Evolutionary conservation across 148 eudicot genomes (phyloP).

Genomic region (Rhododendron henanense): DNA sequence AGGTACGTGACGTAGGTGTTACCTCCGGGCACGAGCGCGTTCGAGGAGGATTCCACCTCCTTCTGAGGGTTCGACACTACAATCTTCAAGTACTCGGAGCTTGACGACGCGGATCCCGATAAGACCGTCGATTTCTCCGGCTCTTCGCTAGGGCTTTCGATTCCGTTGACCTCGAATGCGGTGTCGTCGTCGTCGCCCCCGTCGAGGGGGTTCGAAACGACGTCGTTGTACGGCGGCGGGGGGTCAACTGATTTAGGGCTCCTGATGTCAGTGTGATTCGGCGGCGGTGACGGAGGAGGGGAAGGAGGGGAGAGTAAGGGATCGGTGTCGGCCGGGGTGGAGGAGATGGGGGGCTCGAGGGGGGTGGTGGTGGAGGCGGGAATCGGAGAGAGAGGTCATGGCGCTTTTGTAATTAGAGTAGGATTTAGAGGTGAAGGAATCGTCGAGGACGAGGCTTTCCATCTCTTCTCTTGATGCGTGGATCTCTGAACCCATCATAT

Average conservation of each 20-base stretch:
- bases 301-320: conserved; percentile 51
- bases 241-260: conserved; percentile 16
- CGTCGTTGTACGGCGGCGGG: conserved; percentile 40
- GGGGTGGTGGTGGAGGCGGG: conserved; percentile 41
- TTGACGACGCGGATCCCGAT: conserved; percentile 21
- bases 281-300: conserved; percentile 7
- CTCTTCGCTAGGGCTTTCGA: conserved; percentile 16
- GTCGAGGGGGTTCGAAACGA: conserved; percentile 32
- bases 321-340: conserved; percentile 48
- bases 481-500: conserved; percentile 48
- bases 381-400: conserved; percentile 45
- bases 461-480: conserved; percentile 25
- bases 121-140: conserved; percentile 10
- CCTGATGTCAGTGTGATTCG: conserved; percentile 10
- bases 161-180: conserved; percentile 28
- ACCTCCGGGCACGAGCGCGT: conserved; percentile 74
- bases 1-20: conserved; percentile 63
- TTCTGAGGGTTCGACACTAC: conserved; percentile 74
- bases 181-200: conserved; percentile 25
- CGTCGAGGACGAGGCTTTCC: conserved; percentile 43
- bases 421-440: conserved; percentile 43
- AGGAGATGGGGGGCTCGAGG: conserved; percentile 24
- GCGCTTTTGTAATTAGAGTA: conserved; percentile 50
- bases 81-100: conserved; percentile 48
- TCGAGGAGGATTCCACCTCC: conserved; percentile 50